Percentiles rank a stretch among this genome's conserved stretches.
These are phyloP conservation scores for Cercospora sp. DNA, from an alignment of 2,329 filamentous ascomycete species.

Conservation along the genomic window DNA sequence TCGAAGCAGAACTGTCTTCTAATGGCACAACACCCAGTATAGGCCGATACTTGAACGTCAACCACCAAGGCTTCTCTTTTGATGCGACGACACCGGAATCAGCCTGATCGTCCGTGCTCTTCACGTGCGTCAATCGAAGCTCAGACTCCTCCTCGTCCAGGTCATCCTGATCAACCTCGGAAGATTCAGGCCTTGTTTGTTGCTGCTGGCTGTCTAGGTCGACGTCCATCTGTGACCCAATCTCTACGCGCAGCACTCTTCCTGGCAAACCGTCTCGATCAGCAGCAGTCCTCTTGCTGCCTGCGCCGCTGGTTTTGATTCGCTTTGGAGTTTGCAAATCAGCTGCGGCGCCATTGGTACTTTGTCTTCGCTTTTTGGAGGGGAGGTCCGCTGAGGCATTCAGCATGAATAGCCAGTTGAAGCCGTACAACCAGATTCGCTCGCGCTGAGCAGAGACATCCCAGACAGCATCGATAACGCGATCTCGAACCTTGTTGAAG, in stretches of 20 bases:
- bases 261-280: slow-evolving; percentile 36
- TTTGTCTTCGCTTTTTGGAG: slow-evolving; percentile 33
- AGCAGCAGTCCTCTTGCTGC: slow-evolving; percentile 51
- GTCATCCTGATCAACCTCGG: slow-evolving; percentile 41
- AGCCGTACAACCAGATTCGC: slow-evolving; percentile 84
- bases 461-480: slow-evolving; percentile 84
- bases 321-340: slow-evolving; percentile 30
- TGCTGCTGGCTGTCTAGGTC: slow-evolving; percentile 34
- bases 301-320: slow-evolving; percentile 53
- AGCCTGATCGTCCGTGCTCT: slow-evolving; percentile 21
- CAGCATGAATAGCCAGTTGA: slow-evolving; percentile 87
- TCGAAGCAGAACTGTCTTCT: slow-evolving; percentile 40
- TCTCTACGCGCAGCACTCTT: slow-evolving; percentile 30
- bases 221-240: slow-evolving; percentile 34
- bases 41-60: slow-evolving; percentile 90
- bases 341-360: slow-evolving; percentile 25
- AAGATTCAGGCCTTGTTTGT: slow-evolving; percentile 43
- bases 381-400: slow-evolving; percentile 72
- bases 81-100: slow-evolving; percentile 24
- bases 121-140: slow-evolving; percentile 18
- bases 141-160: slow-evolving; percentile 34
- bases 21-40: slow-evolving; percentile 73
- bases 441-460: slow-evolving; percentile 58
- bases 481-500: slow-evolving; percentile 72
- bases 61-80: slow-evolving; percentile 59